Evolutionary conservation across 176 grass and related monocot species (phyloP), one percentile per base, ranked within the genome.

Genomic region (Raddia guianensis): DNA sequence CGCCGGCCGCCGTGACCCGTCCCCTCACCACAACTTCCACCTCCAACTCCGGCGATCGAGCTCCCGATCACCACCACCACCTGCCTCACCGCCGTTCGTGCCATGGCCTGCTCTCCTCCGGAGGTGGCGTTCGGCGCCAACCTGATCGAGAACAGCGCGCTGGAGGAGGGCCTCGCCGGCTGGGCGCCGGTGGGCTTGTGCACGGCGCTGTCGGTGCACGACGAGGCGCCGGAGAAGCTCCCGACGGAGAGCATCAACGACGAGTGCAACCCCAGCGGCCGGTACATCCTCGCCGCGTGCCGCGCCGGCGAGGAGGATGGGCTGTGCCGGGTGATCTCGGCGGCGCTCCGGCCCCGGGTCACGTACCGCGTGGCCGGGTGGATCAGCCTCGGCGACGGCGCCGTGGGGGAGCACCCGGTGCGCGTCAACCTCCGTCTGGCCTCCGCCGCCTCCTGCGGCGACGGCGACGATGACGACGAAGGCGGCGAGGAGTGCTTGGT

Each of bases 291-390:
- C 3, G 71, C 70, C 40, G 72, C 83, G 5, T 55, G 78, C 32
- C 88, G 88, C 48, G 84, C 67, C 32, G 80, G 69, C 75, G 80
- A 82, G 12, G 55, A 46, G 61, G 87, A 91, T 80, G 91, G 91
- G 5, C 86, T 85, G 5, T 18, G 79, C 14, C 86, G 81, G 62
- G 78, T 66, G 4, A 74, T 94, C 83, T 11, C 74, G 5, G 76
- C 73, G 72, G 20, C 35, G 70, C 51, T 94, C 16, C 72, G 2
- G 73, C 51, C 78, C 4, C 72, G 77, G 0, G 34, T 94, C 44
- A 91, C 88, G 16, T 94, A 94, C 76, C 91, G 86, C 5, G 86
- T 91, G 9, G 57, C 86, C 18, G 91, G 86, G 0, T 94, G 91
- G 91, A 79, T 91, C 71, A 71, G 83, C 68, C 14, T 91, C 13